Conservation (phyloP, 345 rosid species). For the Gossypium australe region DNA sequence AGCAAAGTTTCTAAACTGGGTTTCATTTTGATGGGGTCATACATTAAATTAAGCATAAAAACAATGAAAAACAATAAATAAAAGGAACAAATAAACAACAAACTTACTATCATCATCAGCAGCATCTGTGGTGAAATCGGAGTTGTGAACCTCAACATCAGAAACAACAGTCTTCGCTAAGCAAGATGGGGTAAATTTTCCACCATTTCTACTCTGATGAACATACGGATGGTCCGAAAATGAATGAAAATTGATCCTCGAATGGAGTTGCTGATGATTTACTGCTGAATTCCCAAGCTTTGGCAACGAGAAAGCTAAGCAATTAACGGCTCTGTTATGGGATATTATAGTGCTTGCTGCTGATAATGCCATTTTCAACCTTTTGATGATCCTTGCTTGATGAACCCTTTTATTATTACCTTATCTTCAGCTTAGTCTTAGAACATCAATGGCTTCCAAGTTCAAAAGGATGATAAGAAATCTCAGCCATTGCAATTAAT, state of each 20-base stretch:
- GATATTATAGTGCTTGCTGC: slow-evolving; percentile 26
- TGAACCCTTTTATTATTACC: background rate
- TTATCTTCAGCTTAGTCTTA: background rate
- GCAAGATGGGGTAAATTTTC: slow-evolving; percentile 13
- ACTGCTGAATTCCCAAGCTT: slow-evolving; percentile 9
- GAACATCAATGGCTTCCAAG: background rate
- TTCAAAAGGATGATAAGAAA: background rate
- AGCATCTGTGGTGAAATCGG: slow-evolving; percentile 8
- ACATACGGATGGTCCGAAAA: background rate
- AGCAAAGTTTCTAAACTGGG: slow-evolving; percentile 2
- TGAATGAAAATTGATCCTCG: slow-evolving; percentile 13
- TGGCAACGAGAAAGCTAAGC: slow-evolving; percentile 18
- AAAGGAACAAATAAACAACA: background rate
- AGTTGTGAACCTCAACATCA: slow-evolving; percentile 16
- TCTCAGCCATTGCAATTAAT: background rate
- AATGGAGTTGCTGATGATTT: background rate
- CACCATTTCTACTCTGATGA: background rate
- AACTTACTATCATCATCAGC: slow-evolving; percentile 20
- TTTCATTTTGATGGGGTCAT: background rate
- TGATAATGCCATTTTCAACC: slow-evolving; percentile 26
- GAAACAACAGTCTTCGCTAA: slow-evolving; percentile 14
- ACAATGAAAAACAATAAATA: background rate
- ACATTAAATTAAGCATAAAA: slow-evolving; percentile 3
- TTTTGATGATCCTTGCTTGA: background rate
- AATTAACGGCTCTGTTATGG: slow-evolving; percentile 21